Percentiles rank a stretch among this genome's conserved stretches.
phyloP scores from a whole-genome alignment of 2,329 filamentous ascomycete genomes.

The Cordyceps cateniannulata region DNA sequence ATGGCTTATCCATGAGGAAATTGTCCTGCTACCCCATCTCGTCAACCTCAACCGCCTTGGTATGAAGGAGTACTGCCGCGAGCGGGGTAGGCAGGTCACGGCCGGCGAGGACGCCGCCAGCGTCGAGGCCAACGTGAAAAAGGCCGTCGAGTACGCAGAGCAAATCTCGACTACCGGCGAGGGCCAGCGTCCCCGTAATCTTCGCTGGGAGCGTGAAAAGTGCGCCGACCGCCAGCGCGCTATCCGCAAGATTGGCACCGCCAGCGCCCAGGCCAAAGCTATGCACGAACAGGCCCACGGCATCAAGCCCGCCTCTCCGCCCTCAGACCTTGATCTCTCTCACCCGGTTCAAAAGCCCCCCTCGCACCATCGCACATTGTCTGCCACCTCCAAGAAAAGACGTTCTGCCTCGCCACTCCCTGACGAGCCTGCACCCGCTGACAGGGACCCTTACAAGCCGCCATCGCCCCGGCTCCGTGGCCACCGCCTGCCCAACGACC shows the following conservation, averaged over 20 bases:
- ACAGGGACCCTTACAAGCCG: slow-evolving; percentile 4
- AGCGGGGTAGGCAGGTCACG: slow-evolving; percentile 2
- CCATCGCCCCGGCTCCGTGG: background rate
- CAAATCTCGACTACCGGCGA: background rate
- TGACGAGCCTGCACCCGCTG: background rate
- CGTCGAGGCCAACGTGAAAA: slow-evolving; percentile 6
- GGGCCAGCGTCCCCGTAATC: slow-evolving; percentile 6
- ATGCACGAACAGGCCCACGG: slow-evolving; percentile 5
- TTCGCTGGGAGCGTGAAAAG: slow-evolving; percentile 12
- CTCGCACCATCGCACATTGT: slow-evolving; percentile 3
- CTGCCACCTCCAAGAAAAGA: background rate
- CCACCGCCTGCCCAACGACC: slow-evolving; percentile 4
- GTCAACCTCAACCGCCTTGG: slow-evolving; percentile 10
- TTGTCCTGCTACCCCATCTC: slow-evolving; percentile 5
- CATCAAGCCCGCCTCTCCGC: slow-evolving; percentile 2
- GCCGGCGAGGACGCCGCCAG: slow-evolving; percentile 1
- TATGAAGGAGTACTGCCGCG: slow-evolving; percentile 13
- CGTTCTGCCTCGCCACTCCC: slow-evolving; percentile 7
- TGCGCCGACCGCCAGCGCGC: slow-evolving; percentile 10
- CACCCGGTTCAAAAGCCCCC: background rate
- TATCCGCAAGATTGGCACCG: slow-evolving; percentile 7
- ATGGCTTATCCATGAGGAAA: slow-evolving; percentile 9
- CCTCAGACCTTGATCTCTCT: background rate
- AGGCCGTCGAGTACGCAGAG: slow-evolving; percentile 10
- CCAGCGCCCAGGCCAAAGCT: slow-evolving; percentile 6